These are phyloP conservation scores for Mycena albidolilacea DNA, from an alignment of 768 basidiomycete genomes.

Conservation along the genomic window DNA sequence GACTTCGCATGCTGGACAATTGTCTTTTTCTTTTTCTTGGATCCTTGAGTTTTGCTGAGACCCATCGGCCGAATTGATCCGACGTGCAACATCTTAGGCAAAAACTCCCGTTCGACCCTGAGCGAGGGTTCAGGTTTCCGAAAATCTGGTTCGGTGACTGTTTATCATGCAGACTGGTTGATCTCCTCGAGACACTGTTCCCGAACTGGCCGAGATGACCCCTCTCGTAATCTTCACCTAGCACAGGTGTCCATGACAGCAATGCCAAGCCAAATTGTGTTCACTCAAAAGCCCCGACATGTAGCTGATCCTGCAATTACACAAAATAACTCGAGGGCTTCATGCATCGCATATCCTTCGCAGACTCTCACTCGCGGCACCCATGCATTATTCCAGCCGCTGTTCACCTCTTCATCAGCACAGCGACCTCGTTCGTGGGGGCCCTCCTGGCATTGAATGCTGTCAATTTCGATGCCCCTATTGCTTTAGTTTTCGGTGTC, in stretches of 20 bases:
- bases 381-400: not conserved
- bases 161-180: not conserved
- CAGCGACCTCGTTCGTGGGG: not conserved
- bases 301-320: not conserved
- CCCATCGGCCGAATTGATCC: too few species aligned
- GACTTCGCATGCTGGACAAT: too few species aligned
- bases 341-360: not conserved
- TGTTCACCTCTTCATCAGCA: constrained; percentile 1
- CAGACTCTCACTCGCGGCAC: not conserved
- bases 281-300: not conserved
- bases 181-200: not conserved
- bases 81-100: too few species aligned
- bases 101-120: too few species aligned
- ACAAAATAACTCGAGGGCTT: not conserved
- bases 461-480: not conserved
- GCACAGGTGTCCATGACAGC: not conserved
- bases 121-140: too few species aligned
- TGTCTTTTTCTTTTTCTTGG: too few species aligned
- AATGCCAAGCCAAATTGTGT: not conserved
- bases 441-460: not conserved
- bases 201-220: not conserved
- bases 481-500: not conserved
- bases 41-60: too few species aligned
- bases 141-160: too few species aligned
- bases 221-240: not conserved